Base-by-base conservation (phyloP, 371 early-diverging fungal species). In the Vavraia culicis region DNA sequence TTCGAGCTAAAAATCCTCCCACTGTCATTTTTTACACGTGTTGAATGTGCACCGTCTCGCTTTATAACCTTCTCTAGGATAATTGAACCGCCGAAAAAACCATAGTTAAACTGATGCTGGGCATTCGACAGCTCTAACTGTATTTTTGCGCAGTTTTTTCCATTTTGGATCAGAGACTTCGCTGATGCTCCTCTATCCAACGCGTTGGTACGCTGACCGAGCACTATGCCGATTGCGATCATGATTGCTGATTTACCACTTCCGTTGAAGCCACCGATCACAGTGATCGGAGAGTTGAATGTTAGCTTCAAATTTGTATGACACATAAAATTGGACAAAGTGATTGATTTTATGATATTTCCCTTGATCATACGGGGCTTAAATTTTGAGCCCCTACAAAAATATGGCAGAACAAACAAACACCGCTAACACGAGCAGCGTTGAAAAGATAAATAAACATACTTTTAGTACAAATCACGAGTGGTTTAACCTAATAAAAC, bases 241-340 rank as follows among this genome's bases (percentile, higher is more conserved):
- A 67, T 69, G 19, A 69, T 49, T 7, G 70, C 65, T 32, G 64
- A 66, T 40, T 69, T 69, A 16, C 70, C 70, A 38, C 56, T 54
- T 36, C 70, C 70, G 46, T 69, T 69, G 34, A 52, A 35, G 13
- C 70, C 70, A 18, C 59, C 56, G 19, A 69, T 61, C 44, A 60
- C 58, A 3, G 70, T 64, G 31, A 69, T 37, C 40, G 33, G 40
- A 31, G 63, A 63, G 5, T 41, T 56, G 36, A 69, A 65, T 8
- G 52, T 48, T 16, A 69, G 41, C 14, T 50, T 8, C 2, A 69
- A 36, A 51, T 63, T 55, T 10, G 51, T 42, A 43, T 69, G 70
- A 50, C 67, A 67, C 70, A 69, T 67, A 54, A 69, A 69, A 45
- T 67, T 64, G 15, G 52, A 47, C 5, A 69, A 59, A 42, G 64